Percentiles rank a stretch among this genome's conserved stretches.
Conservation (phyloP, 2,329 filamentous ascomycete genomes). For the Fusarium sp. region DNA sequence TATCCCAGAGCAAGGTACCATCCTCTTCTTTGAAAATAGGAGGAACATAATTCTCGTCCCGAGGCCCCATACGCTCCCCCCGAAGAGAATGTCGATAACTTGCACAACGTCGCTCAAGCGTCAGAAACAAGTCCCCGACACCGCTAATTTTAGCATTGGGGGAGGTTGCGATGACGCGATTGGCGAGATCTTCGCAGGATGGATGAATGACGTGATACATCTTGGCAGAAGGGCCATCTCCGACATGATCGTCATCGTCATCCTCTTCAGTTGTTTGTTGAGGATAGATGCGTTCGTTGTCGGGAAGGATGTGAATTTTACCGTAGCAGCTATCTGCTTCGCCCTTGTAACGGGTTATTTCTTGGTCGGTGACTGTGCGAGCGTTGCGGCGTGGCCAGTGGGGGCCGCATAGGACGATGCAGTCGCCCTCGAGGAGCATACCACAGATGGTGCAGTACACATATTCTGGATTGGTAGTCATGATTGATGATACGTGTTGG, state of each 20-base stretch:
- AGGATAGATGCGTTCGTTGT: fast-evolving
- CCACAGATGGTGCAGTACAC: conserved; percentile 18
- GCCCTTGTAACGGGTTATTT: not conserved
- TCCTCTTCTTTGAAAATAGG: not conserved
- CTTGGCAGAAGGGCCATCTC: fast-evolving
- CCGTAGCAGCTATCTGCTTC: fast-evolving
- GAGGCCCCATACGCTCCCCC: fast-evolving
- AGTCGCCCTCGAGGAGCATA: not conserved
- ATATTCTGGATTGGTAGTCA: not conserved
- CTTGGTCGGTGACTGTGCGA: not conserved
- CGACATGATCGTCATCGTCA: not conserved
- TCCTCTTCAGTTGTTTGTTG: not conserved
- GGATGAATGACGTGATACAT: not conserved
- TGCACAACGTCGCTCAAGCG: conserved; percentile 2
- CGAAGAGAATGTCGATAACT: no score
- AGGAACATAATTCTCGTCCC: not conserved
- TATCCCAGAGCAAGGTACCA: not conserved
- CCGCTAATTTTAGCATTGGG: not conserved
- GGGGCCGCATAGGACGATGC: not conserved
- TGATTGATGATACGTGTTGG: not conserved
- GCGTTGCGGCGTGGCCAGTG: not conserved
- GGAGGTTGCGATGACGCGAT: not conserved
- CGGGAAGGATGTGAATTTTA: not conserved
- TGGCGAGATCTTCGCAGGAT: not conserved
- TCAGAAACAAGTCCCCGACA: not conserved